Evolutionary conservation across 2,329 filamentous ascomycete genomes (phyloP).

Genomic region (Fusarium sp.): DNA sequence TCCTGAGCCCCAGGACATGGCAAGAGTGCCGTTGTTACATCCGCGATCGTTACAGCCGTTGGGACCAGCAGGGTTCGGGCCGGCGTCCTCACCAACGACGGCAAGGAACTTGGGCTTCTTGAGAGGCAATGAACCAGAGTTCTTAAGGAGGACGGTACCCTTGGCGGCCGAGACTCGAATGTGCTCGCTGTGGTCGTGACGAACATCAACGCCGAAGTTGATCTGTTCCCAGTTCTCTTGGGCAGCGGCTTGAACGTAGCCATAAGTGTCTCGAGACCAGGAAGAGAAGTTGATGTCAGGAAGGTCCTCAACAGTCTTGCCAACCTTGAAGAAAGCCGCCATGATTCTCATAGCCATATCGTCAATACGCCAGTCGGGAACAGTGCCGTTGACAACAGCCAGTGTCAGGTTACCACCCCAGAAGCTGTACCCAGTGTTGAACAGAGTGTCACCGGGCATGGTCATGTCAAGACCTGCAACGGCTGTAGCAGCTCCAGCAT

Average conservation of each 20-base stretch:
- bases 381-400: conserved; percentile 87
- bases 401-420: conserved; percentile 92
- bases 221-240: conserved; percentile 73
- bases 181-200: conserved; percentile 75
- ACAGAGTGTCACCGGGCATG: conserved; percentile 87
- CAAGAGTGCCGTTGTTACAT: conserved; percentile 71
- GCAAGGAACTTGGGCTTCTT: conserved; percentile 80
- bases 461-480: conserved; percentile 84
- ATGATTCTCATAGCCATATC: conserved; percentile 92
- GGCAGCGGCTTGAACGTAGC: conserved; percentile 73
- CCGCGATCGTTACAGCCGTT: conserved; percentile 82
- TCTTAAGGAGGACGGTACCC: conserved; percentile 92
- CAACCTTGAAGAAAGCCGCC: conserved; percentile 76
- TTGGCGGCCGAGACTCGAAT: conserved; percentile 84
- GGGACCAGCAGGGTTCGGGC: conserved; percentile 77
- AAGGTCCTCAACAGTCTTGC: conserved; percentile 61
- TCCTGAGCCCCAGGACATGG: conserved; percentile 85
- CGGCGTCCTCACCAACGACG: conserved; percentile 86
- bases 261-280: conserved; percentile 84
- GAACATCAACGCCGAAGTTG: conserved; percentile 89
- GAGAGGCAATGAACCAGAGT: conserved; percentile 81
- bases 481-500: conserved; percentile 74
- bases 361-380: conserved; percentile 88
- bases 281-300: conserved; percentile 84
- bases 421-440: conserved; percentile 78